phyloP scores from a whole-genome alignment of 2,329 filamentous ascomycete species.

The Grosmannia clavigera region DNA sequence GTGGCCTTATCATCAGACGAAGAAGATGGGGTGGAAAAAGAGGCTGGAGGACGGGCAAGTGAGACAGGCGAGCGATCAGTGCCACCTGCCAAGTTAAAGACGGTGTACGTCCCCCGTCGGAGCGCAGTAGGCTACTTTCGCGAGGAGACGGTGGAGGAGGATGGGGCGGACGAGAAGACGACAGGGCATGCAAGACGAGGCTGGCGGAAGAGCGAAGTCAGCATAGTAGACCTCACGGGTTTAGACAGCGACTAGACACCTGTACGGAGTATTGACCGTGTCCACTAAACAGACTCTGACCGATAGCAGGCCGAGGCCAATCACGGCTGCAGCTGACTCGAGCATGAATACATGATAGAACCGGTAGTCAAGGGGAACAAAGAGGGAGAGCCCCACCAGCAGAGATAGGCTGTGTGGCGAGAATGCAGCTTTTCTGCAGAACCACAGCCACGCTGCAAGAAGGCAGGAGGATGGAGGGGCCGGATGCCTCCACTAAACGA shows the following conservation, averaged over 20 bases:
- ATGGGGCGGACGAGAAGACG: constrained; percentile 10
- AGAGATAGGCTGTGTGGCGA: not conserved
- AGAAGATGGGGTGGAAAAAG: not conserved
- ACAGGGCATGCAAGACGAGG: not conserved
- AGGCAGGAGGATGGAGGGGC: not conserved
- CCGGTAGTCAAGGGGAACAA: too few relatives aligned
- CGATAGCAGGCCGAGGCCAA: not conserved
- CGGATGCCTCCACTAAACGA: not conserved
- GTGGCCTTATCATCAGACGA: not conserved
- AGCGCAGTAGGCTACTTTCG: constrained; percentile 17
- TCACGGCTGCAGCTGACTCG: not conserved
- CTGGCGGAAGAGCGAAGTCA: constrained; percentile 6
- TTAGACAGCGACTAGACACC: not conserved
- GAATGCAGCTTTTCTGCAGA: not conserved
- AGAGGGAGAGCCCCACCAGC: not conserved
- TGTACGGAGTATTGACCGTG: not conserved
- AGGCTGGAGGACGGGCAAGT: too few relatives aligned
- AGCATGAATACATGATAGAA: too few relatives aligned
- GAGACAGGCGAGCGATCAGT: not conserved
- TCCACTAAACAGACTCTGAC: not conserved
- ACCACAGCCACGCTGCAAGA: not conserved
- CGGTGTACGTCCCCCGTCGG: constrained; percentile 13
- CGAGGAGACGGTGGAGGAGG: constrained; percentile 15
- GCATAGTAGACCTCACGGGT: constrained; percentile 2
- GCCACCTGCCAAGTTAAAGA: not conserved